Conservation (phyloP, 306 rosid species). For the Quillaja saponaria region DNA sequence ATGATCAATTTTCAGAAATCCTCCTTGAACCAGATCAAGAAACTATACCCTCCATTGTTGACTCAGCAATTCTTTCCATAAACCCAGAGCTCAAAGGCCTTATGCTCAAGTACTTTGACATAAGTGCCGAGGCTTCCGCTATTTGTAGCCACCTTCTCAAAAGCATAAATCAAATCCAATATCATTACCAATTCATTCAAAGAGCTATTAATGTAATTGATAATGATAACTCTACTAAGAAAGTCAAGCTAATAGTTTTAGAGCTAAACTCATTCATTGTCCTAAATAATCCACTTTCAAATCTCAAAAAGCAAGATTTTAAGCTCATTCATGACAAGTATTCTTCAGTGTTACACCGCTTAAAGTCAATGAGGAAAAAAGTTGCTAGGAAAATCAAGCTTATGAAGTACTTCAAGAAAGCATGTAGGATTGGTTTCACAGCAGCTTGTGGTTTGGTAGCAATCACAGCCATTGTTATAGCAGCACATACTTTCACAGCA, state of each 20-base stretch:
- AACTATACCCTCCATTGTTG: slow-evolving; percentile 41
- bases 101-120: slow-evolving; percentile 52
- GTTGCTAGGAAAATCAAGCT: slow-evolving; percentile 45
- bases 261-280: slow-evolving; percentile 36
- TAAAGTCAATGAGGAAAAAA: slow-evolving; percentile 47
- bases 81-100: slow-evolving; percentile 43
- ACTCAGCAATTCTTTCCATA: slow-evolving; percentile 36
- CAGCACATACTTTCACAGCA: slow-evolving; percentile 37
- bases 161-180: slow-evolving; percentile 43
- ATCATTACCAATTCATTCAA: slow-evolving; percentile 34
- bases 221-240: slow-evolving; percentile 23
- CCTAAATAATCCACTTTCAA: slow-evolving; percentile 42
- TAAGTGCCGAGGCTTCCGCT: slow-evolving; percentile 59
- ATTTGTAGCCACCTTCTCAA: slow-evolving; percentile 51
- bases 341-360: slow-evolving; percentile 30
- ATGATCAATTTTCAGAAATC: slow-evolving; percentile 29
- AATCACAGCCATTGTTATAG: slow-evolving; percentile 29
- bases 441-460: slow-evolving; percentile 43
- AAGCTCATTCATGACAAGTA: slow-evolving; percentile 38
- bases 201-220: slow-evolving; percentile 34
- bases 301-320: slow-evolving; percentile 37
- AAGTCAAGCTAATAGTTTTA: slow-evolving; percentile 21
- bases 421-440: slow-evolving; percentile 32
- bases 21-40: slow-evolving; percentile 60
- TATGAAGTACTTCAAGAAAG: slow-evolving; percentile 34